phyloP scores from a whole-genome alignment of 140 eudicot genomes.

The Senecio squalidus region DNA sequence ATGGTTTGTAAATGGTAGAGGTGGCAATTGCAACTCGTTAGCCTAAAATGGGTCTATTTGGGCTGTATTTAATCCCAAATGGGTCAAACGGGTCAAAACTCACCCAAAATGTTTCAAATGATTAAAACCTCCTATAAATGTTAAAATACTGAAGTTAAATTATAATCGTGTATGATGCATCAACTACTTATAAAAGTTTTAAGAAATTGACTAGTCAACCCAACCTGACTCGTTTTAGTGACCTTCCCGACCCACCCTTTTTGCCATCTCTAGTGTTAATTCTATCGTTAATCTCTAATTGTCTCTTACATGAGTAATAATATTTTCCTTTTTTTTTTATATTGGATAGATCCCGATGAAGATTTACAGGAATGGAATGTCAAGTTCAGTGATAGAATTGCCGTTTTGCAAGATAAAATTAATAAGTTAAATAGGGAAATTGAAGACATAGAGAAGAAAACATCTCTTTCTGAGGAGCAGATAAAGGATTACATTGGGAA shows the following conservation, averaged over 20 bases:
- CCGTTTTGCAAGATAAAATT: constrained; percentile 38
- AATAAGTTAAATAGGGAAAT: constrained; percentile 56
- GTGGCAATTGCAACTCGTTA: background rate
- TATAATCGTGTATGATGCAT: background rate
- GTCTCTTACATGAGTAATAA: background rate
- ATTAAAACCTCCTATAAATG: background rate
- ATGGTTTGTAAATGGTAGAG: constrained; percentile 41
- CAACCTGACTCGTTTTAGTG: background rate
- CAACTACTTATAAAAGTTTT: background rate
- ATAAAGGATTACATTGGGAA: constrained; percentile 23
- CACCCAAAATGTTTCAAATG: too few species aligned
- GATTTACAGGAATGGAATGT: constrained; percentile 69
- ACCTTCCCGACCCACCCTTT: background rate
- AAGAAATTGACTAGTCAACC: background rate
- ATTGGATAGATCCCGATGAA: constrained; percentile 68
- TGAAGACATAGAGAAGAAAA: constrained; percentile 37
- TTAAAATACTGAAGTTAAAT: background rate
- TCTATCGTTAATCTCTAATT: constrained; percentile 6
- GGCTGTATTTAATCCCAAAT: too few species aligned
- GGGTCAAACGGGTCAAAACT: background rate
- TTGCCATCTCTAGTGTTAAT: background rate
- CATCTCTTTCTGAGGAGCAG: constrained; percentile 7
- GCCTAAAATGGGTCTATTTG: background rate
- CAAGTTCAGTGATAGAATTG: constrained; percentile 51
- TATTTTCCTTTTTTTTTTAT: constrained; percentile 13